Evolutionary conservation across 2,329 filamentous ascomycete genomes (phyloP), one percentile per base, ranked within the genome.

Genomic region (Epichloe coenophiala): DNA sequence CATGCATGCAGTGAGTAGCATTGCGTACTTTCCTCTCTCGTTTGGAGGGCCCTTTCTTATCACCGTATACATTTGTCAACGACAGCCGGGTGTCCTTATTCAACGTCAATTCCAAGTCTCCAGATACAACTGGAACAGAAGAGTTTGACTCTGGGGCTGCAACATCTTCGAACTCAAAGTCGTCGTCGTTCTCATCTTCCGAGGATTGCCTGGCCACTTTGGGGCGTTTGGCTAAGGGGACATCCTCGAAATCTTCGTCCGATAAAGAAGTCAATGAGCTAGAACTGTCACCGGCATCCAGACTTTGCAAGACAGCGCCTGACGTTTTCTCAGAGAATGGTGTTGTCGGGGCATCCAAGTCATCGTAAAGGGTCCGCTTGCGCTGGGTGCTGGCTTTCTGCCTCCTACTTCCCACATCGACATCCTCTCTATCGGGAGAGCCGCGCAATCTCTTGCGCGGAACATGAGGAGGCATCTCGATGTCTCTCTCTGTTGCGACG

Each of bases 11-110:
- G 65, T 98, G 93, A 0, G 88, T 89, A 3, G 82, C 76, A 36
- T 83, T 77, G 27, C 93, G 78, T 50, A 91, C 85, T 53, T 81
- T 78, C 48, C 88, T 80, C 62, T 96, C 88, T 31, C 85, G 80
- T 67, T 95, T 95, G 3, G 86, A 85, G 0, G 87, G 86, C 0
- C 88, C 90, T 62, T 91, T 95, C 66, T 88, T 95, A 17, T 72
- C 71, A 21, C 80, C 79, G 43, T 78, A 71, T 0, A 77, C 71
- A 55, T 83, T 82, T 9, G 75, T 74, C 31, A 84, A 64, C 0
- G 79, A 77, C n/a, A 83, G 74, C 21, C 76, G 68, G 8, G 75
- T 72, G 52, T 80, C 77, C 56, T 72, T 74, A 37, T 72, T 73
- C 33, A 94, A 68, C 0, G 84, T 91, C 58, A 94, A 69, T 56